These are phyloP conservation scores for Solanum hybrid DNA, from an alignment of 305 asterid genomes.

Conservation along the genomic window DNA sequence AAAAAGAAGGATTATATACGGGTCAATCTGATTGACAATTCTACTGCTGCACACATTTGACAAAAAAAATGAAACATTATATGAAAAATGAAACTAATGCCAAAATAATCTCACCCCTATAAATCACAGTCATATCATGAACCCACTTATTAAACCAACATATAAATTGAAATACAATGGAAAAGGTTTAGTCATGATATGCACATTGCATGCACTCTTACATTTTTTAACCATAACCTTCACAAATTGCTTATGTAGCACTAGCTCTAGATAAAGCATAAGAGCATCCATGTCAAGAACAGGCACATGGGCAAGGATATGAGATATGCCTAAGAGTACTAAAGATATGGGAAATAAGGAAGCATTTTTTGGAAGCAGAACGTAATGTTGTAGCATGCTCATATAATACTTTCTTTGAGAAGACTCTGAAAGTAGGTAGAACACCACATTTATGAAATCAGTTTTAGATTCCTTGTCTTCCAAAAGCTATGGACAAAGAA, in stretches of 20 bases:
- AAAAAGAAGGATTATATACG: background rate
- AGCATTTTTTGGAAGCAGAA: background rate
- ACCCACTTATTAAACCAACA: background rate
- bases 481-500: background rate
- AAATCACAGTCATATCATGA: background rate
- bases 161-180: background rate
- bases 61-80: background rate
- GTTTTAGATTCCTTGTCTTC: background rate
- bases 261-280: background rate
- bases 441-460: background rate
- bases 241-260: background rate
- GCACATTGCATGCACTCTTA: background rate
- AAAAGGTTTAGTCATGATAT: background rate
- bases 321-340: background rate
- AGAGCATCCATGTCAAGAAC: background rate
- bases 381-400: background rate
- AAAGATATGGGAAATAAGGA: background rate
- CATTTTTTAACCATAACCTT: background rate
- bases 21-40: background rate
- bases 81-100: background rate
- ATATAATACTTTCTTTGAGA: background rate
- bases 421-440: background rate
- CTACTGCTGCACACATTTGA: background rate
- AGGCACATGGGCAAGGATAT: background rate
- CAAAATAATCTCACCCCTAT: background rate